These are phyloP conservation scores for Brassica napus DNA, from an alignment of 345 rosid species.

Conservation along the genomic window Da-Ae NC_063452.1:49242501-49243000, in stretches of 20 bases:
- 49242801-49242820: not conserved
- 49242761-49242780: not conserved
- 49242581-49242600: not conserved
- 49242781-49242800: not conserved
- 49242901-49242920: not conserved
- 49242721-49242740: not conserved
- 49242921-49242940: not conserved
- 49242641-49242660: not conserved
- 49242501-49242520: not conserved
- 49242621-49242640: not conserved
- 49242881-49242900: not conserved
- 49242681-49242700: not conserved
- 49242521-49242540: not conserved
- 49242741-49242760: not conserved
- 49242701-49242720: not conserved
- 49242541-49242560: not conserved
- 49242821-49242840: not conserved
- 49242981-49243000: not conserved
- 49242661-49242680: not conserved
- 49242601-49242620: not conserved
- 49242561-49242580: not conserved
- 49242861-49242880: not conserved
- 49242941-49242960: not conserved
- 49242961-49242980: not conserved
- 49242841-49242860: too few species aligned